Evolutionary conservation across 495 filamentous ascomycete genomes (phyloP).

Genomic region (Margaritispora aquatica): DNA sequence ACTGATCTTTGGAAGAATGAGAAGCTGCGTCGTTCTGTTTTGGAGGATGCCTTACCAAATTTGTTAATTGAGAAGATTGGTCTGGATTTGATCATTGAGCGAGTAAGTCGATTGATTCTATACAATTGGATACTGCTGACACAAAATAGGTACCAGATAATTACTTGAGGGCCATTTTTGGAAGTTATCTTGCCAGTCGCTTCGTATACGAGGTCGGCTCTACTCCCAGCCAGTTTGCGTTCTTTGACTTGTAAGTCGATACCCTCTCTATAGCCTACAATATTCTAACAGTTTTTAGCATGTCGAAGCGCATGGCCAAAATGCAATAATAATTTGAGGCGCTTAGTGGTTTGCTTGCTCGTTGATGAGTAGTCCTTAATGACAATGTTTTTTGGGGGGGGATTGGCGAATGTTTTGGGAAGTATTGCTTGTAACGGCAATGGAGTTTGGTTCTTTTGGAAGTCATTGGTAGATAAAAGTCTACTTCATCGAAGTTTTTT

Average conservation of each 20-base stretch:
- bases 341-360: too few relatives aligned
- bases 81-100: slow-evolving; percentile 73
- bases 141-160: slow-evolving; percentile 60
- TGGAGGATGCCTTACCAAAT: slow-evolving; percentile 80
- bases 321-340: not conserved
- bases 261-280: not conserved
- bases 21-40: slow-evolving; percentile 66
- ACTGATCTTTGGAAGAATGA: slow-evolving; percentile 88
- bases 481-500: too few relatives aligned
- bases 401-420: too few relatives aligned
- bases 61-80: slow-evolving; percentile 85
- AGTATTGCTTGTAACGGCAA: too few relatives aligned
- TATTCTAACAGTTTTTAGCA: not conserved
- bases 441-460: too few relatives aligned
- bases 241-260: slow-evolving; percentile 98
- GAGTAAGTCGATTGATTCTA: slow-evolving; percentile 39
- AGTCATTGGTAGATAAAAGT: too few relatives aligned
- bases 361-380: too few relatives aligned
- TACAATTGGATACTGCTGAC: slow-evolving; percentile 24
- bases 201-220: slow-evolving; percentile 96
- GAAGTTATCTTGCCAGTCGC: slow-evolving; percentile 86
- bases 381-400: too few relatives aligned
- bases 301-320: slow-evolving; percentile 8
- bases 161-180: slow-evolving; percentile 93
- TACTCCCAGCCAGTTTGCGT: slow-evolving; percentile 90